These are phyloP conservation scores for Fusarium sp. DNA, from an alignment of 2,329 filamentous ascomycete species.

Conservation along the genomic window DNA sequence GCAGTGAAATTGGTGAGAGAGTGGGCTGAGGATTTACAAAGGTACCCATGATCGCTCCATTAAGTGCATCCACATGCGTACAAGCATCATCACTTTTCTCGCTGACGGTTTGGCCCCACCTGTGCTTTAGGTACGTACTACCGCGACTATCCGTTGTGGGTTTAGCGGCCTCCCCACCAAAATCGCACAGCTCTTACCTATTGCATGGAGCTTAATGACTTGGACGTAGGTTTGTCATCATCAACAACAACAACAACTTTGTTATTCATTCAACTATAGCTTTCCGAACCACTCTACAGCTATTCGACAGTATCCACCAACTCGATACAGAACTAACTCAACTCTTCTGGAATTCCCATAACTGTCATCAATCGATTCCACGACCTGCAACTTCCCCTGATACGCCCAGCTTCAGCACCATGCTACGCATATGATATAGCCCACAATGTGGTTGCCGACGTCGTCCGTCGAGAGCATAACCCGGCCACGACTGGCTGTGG, in stretches of 20 bases:
- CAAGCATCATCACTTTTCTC: constrained; percentile 46
- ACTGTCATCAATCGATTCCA: constrained; percentile 2
- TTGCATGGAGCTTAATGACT: constrained; percentile 23
- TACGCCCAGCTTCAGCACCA: constrained; percentile 44
- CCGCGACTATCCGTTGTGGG: not conserved
- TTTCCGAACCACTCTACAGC: not conserved
- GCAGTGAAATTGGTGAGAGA: constrained; percentile 25
- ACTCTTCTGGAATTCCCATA: not conserved
- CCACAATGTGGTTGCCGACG: constrained; percentile 62
- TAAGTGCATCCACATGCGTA: constrained; percentile 21
- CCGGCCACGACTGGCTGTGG: constrained; percentile 67
- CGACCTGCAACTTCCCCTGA: constrained; percentile 17
- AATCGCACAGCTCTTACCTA: constrained; percentile 20
- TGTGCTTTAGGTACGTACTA: constrained; percentile 32
- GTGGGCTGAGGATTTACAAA: constrained; percentile 48
- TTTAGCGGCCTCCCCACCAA: constrained; percentile 27
- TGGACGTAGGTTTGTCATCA: constrained; percentile 39
- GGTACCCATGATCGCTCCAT: constrained; percentile 36
- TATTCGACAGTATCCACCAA: not conserved
- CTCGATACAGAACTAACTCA: not conserved
- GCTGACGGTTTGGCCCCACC: constrained; percentile 30
- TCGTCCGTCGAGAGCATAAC: constrained; percentile 66
- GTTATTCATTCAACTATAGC: constrained; percentile 1
- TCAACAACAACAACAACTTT: constrained; percentile 33
- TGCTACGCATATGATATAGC: constrained; percentile 51